Evolutionary conservation across 306 rosid species (phyloP), one percentile per base, ranked within the genome.

Genomic region (Sophora flavescens): DNA sequence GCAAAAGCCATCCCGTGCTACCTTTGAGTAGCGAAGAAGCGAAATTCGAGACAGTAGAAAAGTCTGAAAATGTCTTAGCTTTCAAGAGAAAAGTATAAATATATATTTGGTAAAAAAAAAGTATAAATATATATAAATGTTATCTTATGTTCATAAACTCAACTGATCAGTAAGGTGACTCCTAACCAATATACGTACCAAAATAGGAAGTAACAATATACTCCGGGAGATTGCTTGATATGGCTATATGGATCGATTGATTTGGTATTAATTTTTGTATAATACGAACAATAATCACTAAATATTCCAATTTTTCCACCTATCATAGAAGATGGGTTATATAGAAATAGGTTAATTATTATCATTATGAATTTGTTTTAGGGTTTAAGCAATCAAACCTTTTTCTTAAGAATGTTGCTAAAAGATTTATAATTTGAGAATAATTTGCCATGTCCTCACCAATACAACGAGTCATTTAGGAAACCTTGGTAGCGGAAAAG

Each of bases 1-100:
- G 79, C 77, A 47, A 84, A 82, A 80, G 68, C 62, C 76, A 68
- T 73, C 58, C 63, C 78, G 81, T 78, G 76, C 26, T 79, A 84
- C 72, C 90, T 79, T 90, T 88, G 96, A 87, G 96, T 92, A 80
- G 74, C 84, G 72, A 87, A 79, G 76, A 87, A 88, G 96, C 66
- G 82, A 92, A 77, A 81, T 79, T 85, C 80, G 61, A 77, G 74
- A 78, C 42, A 65, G 60, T 44, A 53, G 81, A 83, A 44, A 71
- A 60, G 73, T 60, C 62, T 33, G 74, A 36, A 82, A 76, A 70
- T 83, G 72, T 72, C 97, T 90, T 92, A 74, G 90, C 91, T 88
- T 88, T 79, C 84, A 92, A 92, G 97, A 89, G 84, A 87, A 71
- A 91, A 82, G 68, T 70, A 81, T 47, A 59, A 51, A 70, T 52